A percentile compares a stretch with the other conserved stretches of the same genome.
Conservation (phyloP, 2,329 filamentous ascomycete genomes). For the Cytospora chrysosperma region DNA sequence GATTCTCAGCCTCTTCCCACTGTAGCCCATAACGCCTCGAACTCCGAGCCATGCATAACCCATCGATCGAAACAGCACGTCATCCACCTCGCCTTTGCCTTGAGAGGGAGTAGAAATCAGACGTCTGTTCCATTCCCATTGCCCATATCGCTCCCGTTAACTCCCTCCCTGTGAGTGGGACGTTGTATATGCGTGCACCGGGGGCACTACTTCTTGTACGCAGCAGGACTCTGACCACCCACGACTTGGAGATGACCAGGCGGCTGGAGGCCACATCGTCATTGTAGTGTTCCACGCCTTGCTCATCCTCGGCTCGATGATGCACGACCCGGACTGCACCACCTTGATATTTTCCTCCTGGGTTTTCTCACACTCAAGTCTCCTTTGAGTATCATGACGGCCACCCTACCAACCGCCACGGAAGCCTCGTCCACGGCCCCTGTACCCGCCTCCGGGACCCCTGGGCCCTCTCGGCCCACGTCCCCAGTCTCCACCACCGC, state of each 20-base stretch:
- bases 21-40: conserved; percentile 13
- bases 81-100: neutral
- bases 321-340: neutral
- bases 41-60: conserved; percentile 5
- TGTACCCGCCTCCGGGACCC: conserved; percentile 46
- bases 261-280: neutral
- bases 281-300: neutral
- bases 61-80: neutral
- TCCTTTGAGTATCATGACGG: neutral
- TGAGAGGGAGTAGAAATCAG: neutral
- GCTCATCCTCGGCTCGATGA: neutral
- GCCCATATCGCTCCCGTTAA: neutral
- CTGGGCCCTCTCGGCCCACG: conserved; percentile 50
- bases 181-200: too few species aligned
- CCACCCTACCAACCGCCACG: conserved; percentile 47
- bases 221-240: neutral
- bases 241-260: neutral
- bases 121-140: neutral
- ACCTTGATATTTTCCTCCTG: neutral
- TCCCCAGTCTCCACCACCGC: conserved; percentile 43
- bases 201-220: neutral
- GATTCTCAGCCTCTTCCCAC: neutral
- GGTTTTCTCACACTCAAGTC: neutral
- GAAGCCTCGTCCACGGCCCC: conserved; percentile 41
- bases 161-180: neutral